phyloP scores from a whole-genome alignment of 2,329 filamentous ascomycete species.

The Leptosphaerulina australis region DNA sequence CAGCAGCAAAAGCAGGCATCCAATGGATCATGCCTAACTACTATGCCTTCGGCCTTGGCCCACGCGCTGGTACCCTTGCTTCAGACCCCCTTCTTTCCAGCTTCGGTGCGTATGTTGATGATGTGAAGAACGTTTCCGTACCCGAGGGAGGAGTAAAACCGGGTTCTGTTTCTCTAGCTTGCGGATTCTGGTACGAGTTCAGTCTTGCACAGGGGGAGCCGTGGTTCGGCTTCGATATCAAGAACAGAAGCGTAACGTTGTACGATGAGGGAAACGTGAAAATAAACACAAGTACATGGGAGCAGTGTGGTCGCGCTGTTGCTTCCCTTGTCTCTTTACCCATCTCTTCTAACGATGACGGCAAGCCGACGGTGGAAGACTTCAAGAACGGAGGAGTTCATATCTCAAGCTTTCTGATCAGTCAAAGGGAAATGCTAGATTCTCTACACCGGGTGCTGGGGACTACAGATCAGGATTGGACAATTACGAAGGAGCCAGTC shows the following conservation, averaged over 20 bases:
- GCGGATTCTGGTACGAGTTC: constrained; percentile 50
- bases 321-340: constrained; percentile 53
- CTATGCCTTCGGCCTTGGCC: constrained; percentile 36
- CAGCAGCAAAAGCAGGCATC: constrained; percentile 48
- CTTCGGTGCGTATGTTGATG: constrained; percentile 14
- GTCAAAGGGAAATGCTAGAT: constrained; percentile 69
- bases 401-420: constrained; percentile 43
- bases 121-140: constrained; percentile 12
- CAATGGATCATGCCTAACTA: constrained; percentile 51
- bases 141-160: constrained; percentile 1
- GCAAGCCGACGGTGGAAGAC: constrained; percentile 5
- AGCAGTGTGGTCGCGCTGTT: constrained; percentile 61
- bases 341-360: constrained; percentile 14
- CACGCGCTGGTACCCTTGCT: constrained; percentile 2
- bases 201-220: constrained; percentile 36
- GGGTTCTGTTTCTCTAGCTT: constrained; percentile 20
- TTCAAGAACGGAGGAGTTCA: constrained; percentile 26
- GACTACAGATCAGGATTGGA: constrained; percentile 66
- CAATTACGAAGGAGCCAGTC: constrained; percentile 56
- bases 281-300: constrained; percentile 61
- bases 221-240: constrained; percentile 48
- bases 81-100: constrained; percentile 5
- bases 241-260: constrained; percentile 36
- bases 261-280: constrained; percentile 39
- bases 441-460: constrained; percentile 64